A percentile compares a stretch with the other conserved stretches of the same genome.
phyloP scores from a whole-genome alignment of 306 rosid genomes.

The Lathyrus tuberosus region DNA sequence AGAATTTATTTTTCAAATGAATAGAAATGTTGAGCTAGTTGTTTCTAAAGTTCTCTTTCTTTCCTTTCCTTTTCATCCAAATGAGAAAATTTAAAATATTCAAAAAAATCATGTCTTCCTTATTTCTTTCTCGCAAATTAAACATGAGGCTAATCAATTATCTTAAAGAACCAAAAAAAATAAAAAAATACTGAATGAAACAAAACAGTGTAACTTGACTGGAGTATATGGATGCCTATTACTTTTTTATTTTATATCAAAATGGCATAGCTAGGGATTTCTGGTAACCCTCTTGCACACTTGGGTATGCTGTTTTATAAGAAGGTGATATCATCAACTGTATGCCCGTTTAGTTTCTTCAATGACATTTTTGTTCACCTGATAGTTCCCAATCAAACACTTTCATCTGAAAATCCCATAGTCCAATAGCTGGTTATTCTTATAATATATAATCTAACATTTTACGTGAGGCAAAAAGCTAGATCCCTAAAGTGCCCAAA shows the following conservation, averaged over 20 bases:
- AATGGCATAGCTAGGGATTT: neutral
- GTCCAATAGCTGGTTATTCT: neutral
- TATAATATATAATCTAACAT: neutral
- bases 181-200: neutral
- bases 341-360: neutral
- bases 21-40: neutral
- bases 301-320: neutral
- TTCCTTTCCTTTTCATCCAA: neutral
- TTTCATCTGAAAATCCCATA: neutral
- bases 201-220: neutral
- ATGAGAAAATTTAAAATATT: too few relatives aligned
- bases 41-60: constrained; percentile 1
- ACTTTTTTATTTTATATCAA: neutral
- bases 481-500: neutral
- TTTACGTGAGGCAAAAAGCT: neutral
- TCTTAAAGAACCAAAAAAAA: neutral
- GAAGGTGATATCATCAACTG: neutral
- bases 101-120: neutral
- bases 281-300: neutral
- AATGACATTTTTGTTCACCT: neutral
- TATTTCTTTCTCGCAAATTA: neutral
- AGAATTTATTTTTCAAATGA: too few relatives aligned
- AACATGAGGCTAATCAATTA: neutral
- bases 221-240: neutral
- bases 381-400: constrained; percentile 2